Percentiles rank a stretch among this genome's conserved stretches.
phyloP scores from a whole-genome alignment of 768 basidiomycete species.

The Butyriboletus loyo region DNA sequence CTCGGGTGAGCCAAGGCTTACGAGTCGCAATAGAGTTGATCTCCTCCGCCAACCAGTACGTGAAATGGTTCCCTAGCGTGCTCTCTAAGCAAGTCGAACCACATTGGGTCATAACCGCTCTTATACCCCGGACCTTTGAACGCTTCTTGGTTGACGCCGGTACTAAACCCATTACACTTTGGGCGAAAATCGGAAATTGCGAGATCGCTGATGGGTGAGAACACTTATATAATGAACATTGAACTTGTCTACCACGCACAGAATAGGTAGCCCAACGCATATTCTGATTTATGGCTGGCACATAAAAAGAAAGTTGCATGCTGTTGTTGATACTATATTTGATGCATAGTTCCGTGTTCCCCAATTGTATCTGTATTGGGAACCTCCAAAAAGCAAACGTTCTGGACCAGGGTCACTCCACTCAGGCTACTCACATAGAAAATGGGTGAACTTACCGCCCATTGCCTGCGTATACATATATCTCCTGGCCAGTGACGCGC shows the following conservation, averaged over 20 bases:
- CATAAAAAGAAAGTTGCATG: constrained; percentile 72
- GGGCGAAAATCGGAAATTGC: background rate
- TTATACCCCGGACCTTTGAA: constrained; percentile 80
- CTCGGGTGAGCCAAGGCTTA: constrained; percentile 30
- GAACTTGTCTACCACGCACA: constrained; percentile 39
- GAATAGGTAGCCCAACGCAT: constrained; percentile 91
- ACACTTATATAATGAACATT: background rate
- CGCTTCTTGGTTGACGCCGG: constrained; percentile 86
- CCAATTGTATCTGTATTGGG: constrained; percentile 76
- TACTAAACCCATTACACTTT: constrained; percentile 85
- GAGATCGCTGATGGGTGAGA: background rate
- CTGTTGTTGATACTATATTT: constrained; percentile 82
- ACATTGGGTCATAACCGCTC: constrained; percentile 85
- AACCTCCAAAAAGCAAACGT: constrained; percentile 96
- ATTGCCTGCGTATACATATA: constrained; percentile 63
- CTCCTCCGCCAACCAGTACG: constrained; percentile 89
- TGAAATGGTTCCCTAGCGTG: constrained; percentile 84
- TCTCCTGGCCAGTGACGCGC: constrained; percentile 58
- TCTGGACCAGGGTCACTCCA: constrained; percentile 38
- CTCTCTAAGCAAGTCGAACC: constrained; percentile 86
- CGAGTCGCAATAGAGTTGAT: constrained; percentile 88
- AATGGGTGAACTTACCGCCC: constrained; percentile 43
- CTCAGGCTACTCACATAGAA: background rate
- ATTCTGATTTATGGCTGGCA: constrained; percentile 78
- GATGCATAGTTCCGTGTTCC: constrained; percentile 67